Evolutionary conservation across 1,284 basidiomycete species (phyloP).

Genomic region (Apiotrichum mycotoxinovorans): DNA sequence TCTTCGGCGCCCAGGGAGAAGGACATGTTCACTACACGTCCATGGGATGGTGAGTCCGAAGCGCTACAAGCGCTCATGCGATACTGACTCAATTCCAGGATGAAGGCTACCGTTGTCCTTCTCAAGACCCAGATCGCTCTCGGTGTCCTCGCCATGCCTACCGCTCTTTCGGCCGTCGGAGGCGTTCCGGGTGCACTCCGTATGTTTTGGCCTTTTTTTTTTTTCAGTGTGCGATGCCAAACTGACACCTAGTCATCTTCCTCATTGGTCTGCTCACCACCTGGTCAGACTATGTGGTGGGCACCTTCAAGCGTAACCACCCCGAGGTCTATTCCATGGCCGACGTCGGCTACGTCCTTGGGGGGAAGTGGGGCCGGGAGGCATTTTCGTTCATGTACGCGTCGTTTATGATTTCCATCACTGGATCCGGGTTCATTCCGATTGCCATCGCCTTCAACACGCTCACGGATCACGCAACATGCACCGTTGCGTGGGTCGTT

Average conservation of each 20-base stretch:
- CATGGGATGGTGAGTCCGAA: constrained; percentile 34
- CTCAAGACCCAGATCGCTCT: constrained; percentile 30
- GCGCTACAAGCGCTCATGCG: too few relatives aligned
- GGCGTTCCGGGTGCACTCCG: constrained; percentile 29
- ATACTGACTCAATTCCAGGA: constrained; percentile 21
- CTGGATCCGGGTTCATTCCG: constrained; percentile 9
- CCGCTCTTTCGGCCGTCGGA: constrained; percentile 26
- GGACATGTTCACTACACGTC: constrained; percentile 36
- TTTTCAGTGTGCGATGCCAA: too few relatives aligned
- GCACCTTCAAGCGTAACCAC: constrained; percentile 27
- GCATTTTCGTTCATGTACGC: constrained; percentile 11
- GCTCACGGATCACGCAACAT: constrained; percentile 33
- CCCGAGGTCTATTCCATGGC: constrained; percentile 25
- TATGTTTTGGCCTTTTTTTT: constrained; percentile 2
- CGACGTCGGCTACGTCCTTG: constrained; percentile 32
- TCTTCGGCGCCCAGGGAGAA: constrained; percentile 32
- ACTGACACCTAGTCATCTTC: constrained; percentile 20
- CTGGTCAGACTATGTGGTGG: constrained; percentile 22
- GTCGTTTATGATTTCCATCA: constrained; percentile 10
- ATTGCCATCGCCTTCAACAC: constrained; percentile 34
- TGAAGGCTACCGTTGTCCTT: constrained; percentile 35
- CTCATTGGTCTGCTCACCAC: constrained; percentile 28
- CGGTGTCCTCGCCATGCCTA: constrained; percentile 36
- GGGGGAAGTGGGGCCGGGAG: constrained; percentile 25
- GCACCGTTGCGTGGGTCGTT: constrained; percentile 34